A percentile compares a stretch with the other conserved stretches of the same genome.
Evolutionary conservation across 345 rosid genomes (phyloP).

Genomic region (Eucalyptus polybractea): DNA sequence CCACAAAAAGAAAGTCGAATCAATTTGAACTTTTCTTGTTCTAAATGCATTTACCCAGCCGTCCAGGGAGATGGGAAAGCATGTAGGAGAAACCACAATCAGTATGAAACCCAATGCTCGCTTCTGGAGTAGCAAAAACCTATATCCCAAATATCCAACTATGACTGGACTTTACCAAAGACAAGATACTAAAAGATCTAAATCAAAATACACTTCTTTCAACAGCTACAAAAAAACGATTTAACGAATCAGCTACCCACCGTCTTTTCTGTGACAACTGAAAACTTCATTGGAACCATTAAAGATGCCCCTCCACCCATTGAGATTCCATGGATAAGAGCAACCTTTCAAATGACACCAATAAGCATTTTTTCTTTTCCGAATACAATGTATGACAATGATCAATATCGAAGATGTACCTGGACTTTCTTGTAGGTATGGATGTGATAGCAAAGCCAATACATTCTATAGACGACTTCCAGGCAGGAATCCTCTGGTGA

Average conservation of each 20-base stretch:
- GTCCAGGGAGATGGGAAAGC: constrained; percentile 76
- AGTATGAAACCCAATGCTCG: constrained; percentile 85
- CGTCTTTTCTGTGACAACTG: constrained; percentile 89
- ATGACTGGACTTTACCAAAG: neutral
- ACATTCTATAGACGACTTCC: constrained; percentile 90
- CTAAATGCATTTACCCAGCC: constrained; percentile 43
- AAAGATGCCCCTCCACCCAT: constrained; percentile 98
- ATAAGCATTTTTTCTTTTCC: neutral
- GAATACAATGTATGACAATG: neutral
- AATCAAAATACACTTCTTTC: neutral
- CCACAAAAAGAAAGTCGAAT: neutral
- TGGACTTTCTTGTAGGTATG: constrained; percentile 77
- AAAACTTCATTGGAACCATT: constrained; percentile 90
- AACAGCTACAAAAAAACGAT: neutral
- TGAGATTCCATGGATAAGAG: constrained; percentile 81
- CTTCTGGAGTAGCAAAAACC: constrained; percentile 96
- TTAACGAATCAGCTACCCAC: constrained; percentile 16
- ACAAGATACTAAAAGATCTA: neutral
- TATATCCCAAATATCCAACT: neutral
- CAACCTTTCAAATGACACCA: constrained; percentile 30
- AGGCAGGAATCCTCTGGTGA: constrained; percentile 79
- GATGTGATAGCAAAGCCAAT: constrained; percentile 91
- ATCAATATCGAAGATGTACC: constrained; percentile 12
- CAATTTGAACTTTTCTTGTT: neutral
- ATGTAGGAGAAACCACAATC: constrained; percentile 88